Percentiles rank a stretch among this genome's conserved stretches.
Evolutionary conservation across 768 basidiomycete species (phyloP).

Genomic region (Plicaturopsis crispa): DNA sequence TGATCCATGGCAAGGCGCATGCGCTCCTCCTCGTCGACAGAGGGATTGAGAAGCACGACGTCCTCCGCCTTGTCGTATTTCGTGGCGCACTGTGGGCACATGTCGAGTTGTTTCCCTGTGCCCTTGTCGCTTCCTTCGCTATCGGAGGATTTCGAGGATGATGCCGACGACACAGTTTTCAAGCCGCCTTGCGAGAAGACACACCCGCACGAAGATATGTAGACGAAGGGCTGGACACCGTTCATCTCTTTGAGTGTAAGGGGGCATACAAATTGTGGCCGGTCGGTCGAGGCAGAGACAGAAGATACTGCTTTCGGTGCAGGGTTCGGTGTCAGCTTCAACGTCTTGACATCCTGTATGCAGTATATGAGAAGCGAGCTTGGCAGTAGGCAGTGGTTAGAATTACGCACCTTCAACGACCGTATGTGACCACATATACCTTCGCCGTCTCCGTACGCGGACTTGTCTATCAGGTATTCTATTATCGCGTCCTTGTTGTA

Average conservation of each 20-base stretch:
- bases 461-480: constrained; percentile 80
- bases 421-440: constrained; percentile 90
- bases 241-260: constrained; percentile 94
- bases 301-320: constrained; percentile 32
- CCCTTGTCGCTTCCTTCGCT: constrained; percentile 21
- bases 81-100: constrained; percentile 73
- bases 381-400: background rate
- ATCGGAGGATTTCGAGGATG: constrained; percentile 17
- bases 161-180: constrained; percentile 46
- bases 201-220: constrained; percentile 80
- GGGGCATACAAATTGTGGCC: constrained; percentile 80
- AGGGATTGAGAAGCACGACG: constrained; percentile 62
- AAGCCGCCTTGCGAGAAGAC: constrained; percentile 85
- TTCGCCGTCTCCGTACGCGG: constrained; percentile 84
- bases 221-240: constrained; percentile 82
- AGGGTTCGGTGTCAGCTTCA: constrained; percentile 76
- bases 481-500: constrained; percentile 96
- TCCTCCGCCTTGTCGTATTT: constrained; percentile 57
- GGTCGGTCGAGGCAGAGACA: constrained; percentile 34
- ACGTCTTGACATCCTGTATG: constrained; percentile 72
- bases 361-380: background rate
- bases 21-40: constrained; percentile 52
- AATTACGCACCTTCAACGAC: constrained; percentile 74
- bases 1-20: constrained; percentile 51
- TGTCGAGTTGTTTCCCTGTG: constrained; percentile 32